Conservation (phyloP, 148 eudicot genomes). For the Salicornia ramosissima region DNA sequence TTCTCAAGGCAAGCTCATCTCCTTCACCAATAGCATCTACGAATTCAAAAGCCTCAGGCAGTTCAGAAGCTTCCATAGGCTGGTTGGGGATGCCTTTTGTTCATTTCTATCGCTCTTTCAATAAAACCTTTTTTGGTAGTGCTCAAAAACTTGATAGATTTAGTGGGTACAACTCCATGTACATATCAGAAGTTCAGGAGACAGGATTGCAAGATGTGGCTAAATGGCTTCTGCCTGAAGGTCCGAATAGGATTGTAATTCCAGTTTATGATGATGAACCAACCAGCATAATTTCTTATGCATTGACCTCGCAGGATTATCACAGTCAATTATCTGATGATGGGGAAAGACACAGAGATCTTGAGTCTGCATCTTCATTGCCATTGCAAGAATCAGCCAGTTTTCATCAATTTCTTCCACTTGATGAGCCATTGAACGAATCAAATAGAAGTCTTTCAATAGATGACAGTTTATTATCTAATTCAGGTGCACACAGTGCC, state of each 20-base stretch:
- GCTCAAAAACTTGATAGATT: slow-evolving; percentile 63
- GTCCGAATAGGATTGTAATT: slow-evolving; percentile 55
- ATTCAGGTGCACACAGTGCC: slow-evolving; percentile 47
- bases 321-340: slow-evolving; percentile 58
- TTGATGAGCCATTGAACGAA: slow-evolving; percentile 58
- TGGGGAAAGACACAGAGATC: slow-evolving; percentile 51
- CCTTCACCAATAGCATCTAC: slow-evolving; percentile 37
- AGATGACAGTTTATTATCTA: slow-evolving; percentile 57
- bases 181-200: slow-evolving; percentile 59
- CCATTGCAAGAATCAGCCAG: slow-evolving; percentile 48
- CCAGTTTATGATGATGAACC: slow-evolving; percentile 94
- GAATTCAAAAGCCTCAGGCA: slow-evolving; percentile 42
- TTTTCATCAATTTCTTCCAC: slow-evolving; percentile 44
- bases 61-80: slow-evolving; percentile 49
- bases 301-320: slow-evolving; percentile 62
- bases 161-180: slow-evolving; percentile 61
- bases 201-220: slow-evolving; percentile 69
- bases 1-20: slow-evolving; percentile 31
- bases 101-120: slow-evolving; percentile 61
- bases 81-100: slow-evolving; percentile 81
- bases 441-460: slow-evolving; percentile 57
- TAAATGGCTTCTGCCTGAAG: slow-evolving; percentile 67
- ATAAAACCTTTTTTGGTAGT: slow-evolving; percentile 54
- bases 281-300: slow-evolving; percentile 85
- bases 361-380: slow-evolving; percentile 45